Evolutionary conservation across 2,329 filamentous ascomycete species (phyloP).

Genomic region (Remersonia thermophila): DNA sequence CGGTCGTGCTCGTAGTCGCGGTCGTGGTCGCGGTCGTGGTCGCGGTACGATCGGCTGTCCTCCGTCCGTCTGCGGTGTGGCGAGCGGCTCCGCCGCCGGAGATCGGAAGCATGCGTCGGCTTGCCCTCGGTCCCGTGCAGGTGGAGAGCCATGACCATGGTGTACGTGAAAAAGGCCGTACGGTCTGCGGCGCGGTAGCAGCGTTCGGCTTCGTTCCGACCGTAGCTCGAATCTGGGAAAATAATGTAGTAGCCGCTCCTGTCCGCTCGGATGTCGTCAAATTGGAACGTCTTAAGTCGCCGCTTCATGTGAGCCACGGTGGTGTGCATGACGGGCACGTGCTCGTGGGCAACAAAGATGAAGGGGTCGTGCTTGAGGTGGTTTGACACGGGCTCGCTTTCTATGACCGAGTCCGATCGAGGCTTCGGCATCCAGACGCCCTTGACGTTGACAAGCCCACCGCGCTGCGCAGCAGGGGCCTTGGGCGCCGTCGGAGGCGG

Average conservation of each 20-base stretch:
- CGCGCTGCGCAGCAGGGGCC: conserved; percentile 56
- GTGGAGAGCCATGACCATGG: conserved; percentile 80
- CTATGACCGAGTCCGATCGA: conserved; percentile 43
- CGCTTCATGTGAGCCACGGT: conserved; percentile 87
- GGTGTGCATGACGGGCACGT: conserved; percentile 73
- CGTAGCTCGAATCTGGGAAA: conserved; percentile 68
- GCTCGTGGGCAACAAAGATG: conserved; percentile 76
- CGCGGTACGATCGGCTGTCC: conserved; percentile 28
- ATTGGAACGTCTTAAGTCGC: conserved; percentile 68
- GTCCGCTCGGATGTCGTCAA: conserved; percentile 74
- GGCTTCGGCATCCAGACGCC: conserved; percentile 31
- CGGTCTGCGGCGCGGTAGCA: conserved; percentile 71
- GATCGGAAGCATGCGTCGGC: conserved; percentile 20
- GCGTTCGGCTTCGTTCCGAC: conserved; percentile 67
- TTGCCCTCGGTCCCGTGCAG: conserved; percentile 20
- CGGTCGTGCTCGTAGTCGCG: conserved; percentile 9
- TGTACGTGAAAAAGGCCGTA: conserved; percentile 79
- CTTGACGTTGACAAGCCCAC: conserved; percentile 18
- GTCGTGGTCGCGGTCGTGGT: conserved; percentile 9
- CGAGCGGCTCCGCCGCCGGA: conserved; percentile 24
- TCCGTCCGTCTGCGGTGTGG: conserved; percentile 25
- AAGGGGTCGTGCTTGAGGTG: conserved; percentile 73
- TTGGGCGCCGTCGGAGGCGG: conserved; percentile 78
- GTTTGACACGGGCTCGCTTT: conserved; percentile 52
- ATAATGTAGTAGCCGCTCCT: conserved; percentile 79